Evolutionary conservation across 345 rosid species (phyloP).

Genomic region (Euphorbia pulcherrima): DNA sequence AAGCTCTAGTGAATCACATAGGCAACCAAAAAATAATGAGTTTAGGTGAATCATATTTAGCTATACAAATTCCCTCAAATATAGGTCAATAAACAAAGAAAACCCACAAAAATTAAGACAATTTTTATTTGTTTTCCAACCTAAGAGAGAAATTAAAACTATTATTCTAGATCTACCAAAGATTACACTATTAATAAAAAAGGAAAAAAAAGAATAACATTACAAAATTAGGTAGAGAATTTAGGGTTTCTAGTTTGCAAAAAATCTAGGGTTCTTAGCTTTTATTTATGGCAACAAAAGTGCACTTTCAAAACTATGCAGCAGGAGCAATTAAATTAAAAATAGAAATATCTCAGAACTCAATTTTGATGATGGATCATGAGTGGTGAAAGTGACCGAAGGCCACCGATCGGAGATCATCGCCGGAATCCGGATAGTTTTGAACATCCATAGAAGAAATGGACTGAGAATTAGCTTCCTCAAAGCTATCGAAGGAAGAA

Average conservation of each 20-base stretch:
- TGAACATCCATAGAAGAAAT: too few relatives aligned
- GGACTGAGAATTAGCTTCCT: conserved; percentile 43
- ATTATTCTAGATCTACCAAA: conserved; percentile 24
- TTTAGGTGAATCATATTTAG: too few relatives aligned
- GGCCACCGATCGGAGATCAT: conserved; percentile 62
- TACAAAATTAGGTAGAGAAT: not conserved
- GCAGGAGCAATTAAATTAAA: too few relatives aligned
- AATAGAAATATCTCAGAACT: too few relatives aligned
- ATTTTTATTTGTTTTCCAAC: conserved; percentile 18
- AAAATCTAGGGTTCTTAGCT: conserved; percentile 43
- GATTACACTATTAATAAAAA: conserved; percentile 26
- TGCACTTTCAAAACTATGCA: conserved; percentile 37
- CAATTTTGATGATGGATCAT: conserved; percentile 24
- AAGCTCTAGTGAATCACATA: too few relatives aligned
- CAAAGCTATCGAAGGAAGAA: conserved; percentile 49
- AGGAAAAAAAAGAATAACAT: not conserved
- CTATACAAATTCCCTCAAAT: too few relatives aligned
- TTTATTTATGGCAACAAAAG: conserved; percentile 43
- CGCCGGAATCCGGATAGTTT: conserved; percentile 47
- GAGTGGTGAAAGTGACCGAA: conserved; percentile 53
- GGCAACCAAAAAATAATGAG: too few relatives aligned
- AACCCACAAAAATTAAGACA: conserved; percentile 21
- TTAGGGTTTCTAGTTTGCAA: conserved; percentile 34
- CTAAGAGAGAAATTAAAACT: conserved; percentile 14
- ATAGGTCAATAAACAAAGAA: conserved; percentile 26